Base-by-base conservation (phyloP, 345 rosid genomes). In the Viola odorata region DNA sequence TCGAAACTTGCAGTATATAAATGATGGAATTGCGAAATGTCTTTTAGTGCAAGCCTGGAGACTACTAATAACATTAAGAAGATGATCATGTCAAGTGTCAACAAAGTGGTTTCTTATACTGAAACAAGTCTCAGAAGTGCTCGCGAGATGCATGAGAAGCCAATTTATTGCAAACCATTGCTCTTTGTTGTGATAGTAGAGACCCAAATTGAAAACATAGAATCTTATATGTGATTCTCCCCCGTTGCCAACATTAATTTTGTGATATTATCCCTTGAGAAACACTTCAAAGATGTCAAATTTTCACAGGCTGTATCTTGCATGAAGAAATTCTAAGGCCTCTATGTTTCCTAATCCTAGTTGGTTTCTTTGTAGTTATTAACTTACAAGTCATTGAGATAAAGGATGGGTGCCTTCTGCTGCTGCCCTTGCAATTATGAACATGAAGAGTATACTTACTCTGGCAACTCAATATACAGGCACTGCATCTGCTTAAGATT, bases 391-490 rank as follows among this genome's bases (percentile, higher is more conserved):
- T 36, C 49, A 6, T 40, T 40, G 0, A 16, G 37, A 6, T 50
- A 41, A 39, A 55, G 50, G 45, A 85, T 82, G 90, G 82, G 84
- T 62, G 74, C 78, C 37, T 66, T 80, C 55, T 85, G 84, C 78
- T 81, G 86, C 80, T 84, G 89, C 41, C 74, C 77, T 7, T 66
- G 84, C 38, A 58, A 68, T n/a, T 84, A 80, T 70, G 90, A 85
- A n/a, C 41, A 64, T 38, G 87, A 85, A 36, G 90, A 80, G 55
- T 75, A 72, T 64, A 58, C 71, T 40, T 69, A 65, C 62, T 72
- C 84, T 2, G 68, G 78, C 74, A 82, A 69, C 72, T 72, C 85
- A 6, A 50, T 80, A n/a, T 75, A 77, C 63, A 69, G 84, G 58
- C 70, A 78, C 50, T 85, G 90, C 72, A 55, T 75, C 41, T 80